Conservation (phyloP, 2,329 filamentous ascomycete genomes). For the Amauroascus niger region DNA sequence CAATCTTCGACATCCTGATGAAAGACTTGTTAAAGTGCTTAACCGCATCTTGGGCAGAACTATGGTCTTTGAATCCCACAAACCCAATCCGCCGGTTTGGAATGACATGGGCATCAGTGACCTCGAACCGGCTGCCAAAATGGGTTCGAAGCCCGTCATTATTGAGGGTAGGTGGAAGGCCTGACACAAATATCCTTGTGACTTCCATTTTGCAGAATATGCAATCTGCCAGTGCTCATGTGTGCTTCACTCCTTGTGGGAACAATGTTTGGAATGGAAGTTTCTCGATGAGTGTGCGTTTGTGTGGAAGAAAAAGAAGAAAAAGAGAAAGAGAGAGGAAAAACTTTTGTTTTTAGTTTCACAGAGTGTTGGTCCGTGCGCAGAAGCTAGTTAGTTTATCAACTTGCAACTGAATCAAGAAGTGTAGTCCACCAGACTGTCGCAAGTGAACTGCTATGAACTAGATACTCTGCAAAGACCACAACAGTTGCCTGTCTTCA, state of each 20-base stretch:
- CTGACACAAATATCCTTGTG: slow-evolving; percentile 62
- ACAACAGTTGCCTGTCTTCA: not conserved
- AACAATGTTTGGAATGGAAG: slow-evolving; percentile 9
- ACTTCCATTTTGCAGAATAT: slow-evolving; percentile 50
- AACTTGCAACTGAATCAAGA: no score
- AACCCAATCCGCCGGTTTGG: slow-evolving; percentile 86
- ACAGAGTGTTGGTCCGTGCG: slow-evolving; percentile 26
- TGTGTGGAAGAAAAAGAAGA: no score
- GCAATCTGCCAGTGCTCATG: no score
- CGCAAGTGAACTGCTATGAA: not conserved
- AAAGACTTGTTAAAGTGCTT: slow-evolving; percentile 94
- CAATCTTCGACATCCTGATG: slow-evolving; percentile 90
- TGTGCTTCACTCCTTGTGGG: slow-evolving; percentile 9
- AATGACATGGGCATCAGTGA: slow-evolving; percentile 90
- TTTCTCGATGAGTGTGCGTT: no score
- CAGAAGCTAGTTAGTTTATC: not conserved
- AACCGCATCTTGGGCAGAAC: slow-evolving; percentile 72
- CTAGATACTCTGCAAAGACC: not conserved
- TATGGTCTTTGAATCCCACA: slow-evolving; percentile 77
- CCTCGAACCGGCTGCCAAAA: slow-evolving; percentile 64
- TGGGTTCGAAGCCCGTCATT: slow-evolving; percentile 82
- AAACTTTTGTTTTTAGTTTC: no score
- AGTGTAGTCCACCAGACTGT: not conserved
- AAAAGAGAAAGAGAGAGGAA: no score
- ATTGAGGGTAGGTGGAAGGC: slow-evolving; percentile 73